Conservation (phyloP, 2,329 filamentous ascomycete species). For the Calonectria naviculata region DNA sequence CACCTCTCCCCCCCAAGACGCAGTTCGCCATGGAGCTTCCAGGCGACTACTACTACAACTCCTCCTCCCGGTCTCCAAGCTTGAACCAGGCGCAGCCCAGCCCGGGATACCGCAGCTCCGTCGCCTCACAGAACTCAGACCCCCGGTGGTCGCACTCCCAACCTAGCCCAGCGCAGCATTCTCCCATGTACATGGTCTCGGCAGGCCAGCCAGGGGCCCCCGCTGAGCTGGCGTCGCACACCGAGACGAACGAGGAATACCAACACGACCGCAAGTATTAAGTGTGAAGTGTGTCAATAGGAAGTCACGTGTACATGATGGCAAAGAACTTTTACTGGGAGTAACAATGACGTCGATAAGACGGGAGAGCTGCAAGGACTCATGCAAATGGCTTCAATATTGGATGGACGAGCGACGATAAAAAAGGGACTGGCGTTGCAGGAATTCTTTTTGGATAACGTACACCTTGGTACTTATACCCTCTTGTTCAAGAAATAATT, state of each 20-base stretch:
- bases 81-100: slow-evolving; percentile 37
- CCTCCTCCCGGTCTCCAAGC: slow-evolving; percentile 45
- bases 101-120: slow-evolving; percentile 39
- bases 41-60: slow-evolving; percentile 60
- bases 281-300: not conserved
- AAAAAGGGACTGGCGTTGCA: slow-evolving; percentile 16
- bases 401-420: not conserved
- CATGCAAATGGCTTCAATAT: not conserved
- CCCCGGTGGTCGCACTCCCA: slow-evolving; percentile 55
- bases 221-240: slow-evolving; percentile 58
- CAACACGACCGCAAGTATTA: slow-evolving; percentile 18
- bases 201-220: slow-evolving; percentile 54
- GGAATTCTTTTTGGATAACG: slow-evolving; percentile 10
- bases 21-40: slow-evolving; percentile 55
- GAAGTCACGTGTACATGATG: not conserved
- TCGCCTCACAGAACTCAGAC: slow-evolving; percentile 36
- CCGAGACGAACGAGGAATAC: slow-evolving; percentile 60
- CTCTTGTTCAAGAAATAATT: slow-evolving; percentile 16
- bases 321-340: not conserved
- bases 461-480: slow-evolving; percentile 19
- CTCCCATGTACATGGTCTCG: slow-evolving; percentile 49
- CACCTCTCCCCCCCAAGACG: slow-evolving; percentile 40
- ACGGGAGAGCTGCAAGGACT: not conserved
- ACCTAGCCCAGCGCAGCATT: slow-evolving; percentile 38
- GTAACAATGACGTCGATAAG: not conserved